Evolutionary conservation across 2,329 filamentous ascomycete genomes (phyloP).

Genomic region (Talaromyces sp.): DNA sequence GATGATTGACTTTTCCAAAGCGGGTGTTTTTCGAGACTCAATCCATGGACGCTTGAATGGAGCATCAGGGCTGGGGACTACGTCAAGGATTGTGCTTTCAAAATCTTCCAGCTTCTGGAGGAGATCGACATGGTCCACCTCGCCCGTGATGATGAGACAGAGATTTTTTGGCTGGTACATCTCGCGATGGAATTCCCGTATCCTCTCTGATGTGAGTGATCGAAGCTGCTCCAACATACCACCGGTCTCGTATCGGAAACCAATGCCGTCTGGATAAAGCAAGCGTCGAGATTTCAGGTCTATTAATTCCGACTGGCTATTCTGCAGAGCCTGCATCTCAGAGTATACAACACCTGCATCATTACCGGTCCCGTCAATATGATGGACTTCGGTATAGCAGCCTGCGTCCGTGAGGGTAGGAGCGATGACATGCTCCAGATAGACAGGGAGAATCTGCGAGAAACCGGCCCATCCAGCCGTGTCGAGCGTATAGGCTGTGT

Average conservation of each 20-base stretch:
- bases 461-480: conserved; percentile 97
- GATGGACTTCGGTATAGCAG: conserved; percentile 94
- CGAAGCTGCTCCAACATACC: conserved; percentile 92
- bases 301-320: conserved; percentile 79
- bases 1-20: conserved; percentile 66
- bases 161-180: conserved; percentile 99
- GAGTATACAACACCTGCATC: conserved; percentile 98
- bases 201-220: conserved; percentile 79
- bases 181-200: conserved; percentile 87
- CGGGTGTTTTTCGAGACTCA: conserved; percentile 73
- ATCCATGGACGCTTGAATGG: conserved; percentile 88
- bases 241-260: conserved; percentile 96
- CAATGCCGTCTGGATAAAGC: conserved; percentile 82
- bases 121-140: conserved; percentile 77
- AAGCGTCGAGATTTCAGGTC: conserved; percentile 74
- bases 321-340: conserved; percentile 96
- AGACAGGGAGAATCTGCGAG: conserved; percentile 87
- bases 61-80: conserved; percentile 69
- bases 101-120: conserved; percentile 80
- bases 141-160: conserved; percentile 85
- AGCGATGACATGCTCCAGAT: conserved; percentile 87
- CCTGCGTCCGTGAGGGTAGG: conserved; percentile 89
- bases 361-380: conserved; percentile 87
- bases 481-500: conserved; percentile 93
- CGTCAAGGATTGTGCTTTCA: conserved; percentile 77